These are phyloP conservation scores for Beta lomatogona DNA, from an alignment of 179 eudicot species.

Conservation along the genomic window DNA sequence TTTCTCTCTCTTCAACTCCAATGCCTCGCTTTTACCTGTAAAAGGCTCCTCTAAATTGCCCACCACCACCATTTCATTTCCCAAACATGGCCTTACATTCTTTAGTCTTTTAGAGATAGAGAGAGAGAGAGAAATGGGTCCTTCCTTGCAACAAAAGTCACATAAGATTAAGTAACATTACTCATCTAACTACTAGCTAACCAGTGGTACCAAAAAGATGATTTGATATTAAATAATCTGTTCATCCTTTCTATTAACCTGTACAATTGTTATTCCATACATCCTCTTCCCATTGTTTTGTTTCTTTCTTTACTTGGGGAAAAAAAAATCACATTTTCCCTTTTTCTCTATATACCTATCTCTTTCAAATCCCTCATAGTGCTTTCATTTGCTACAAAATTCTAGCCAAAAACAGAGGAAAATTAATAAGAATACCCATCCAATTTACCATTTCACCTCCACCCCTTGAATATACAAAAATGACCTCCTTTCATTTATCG, in stretches of 20 bases:
- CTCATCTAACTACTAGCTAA: neutral
- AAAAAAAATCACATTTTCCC: conserved; percentile 23
- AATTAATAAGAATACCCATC: conserved; percentile 20
- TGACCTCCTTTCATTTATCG: conserved; percentile 1
- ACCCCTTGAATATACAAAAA: conserved; percentile 40
- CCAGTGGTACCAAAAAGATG: neutral
- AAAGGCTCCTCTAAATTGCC: conserved; percentile 26
- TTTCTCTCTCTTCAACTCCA: neutral
- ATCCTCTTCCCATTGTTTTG: conserved; percentile 16
- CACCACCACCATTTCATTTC: conserved; percentile 27
- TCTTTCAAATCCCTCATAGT: conserved; percentile 41
- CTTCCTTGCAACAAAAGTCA: conserved; percentile 40
- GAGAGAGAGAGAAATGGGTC: conserved; percentile 7
- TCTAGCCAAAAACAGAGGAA: conserved; percentile 7
- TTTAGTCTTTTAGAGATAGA: neutral
- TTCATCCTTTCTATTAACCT: conserved; percentile 19
- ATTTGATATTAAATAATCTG: conserved; percentile 14
- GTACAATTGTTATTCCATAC: conserved; percentile 33
- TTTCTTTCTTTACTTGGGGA: conserved; percentile 3
- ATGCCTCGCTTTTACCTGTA: conserved; percentile 27
- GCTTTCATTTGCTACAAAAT: conserved; percentile 32
- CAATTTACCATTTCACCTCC: conserved; percentile 25
- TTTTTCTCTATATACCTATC: conserved; percentile 48
- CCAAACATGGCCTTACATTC: conserved; percentile 11
- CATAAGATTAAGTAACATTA: conserved; percentile 20